Percentiles rank a stretch among this genome's conserved stretches.
phyloP scores from a whole-genome alignment of 2,329 filamentous ascomycete genomes.

The Pseudogymnoascus sp. region DNA sequence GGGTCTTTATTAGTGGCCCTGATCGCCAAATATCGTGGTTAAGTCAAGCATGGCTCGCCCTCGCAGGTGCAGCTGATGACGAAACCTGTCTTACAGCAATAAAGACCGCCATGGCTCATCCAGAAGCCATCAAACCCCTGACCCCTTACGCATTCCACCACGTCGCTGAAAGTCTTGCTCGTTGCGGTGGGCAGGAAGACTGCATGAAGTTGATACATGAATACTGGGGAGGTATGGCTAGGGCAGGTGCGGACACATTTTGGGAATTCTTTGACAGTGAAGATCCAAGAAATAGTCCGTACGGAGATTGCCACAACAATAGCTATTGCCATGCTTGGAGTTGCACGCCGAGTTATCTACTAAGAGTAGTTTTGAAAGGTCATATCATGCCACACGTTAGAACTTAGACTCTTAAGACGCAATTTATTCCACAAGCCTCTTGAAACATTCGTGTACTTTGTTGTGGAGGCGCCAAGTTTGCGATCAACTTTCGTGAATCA shows the following conservation, averaged over 20 bases:
- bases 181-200: slow-evolving; percentile 23
- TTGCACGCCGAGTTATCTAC: slow-evolving; percentile 28
- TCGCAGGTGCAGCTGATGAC: slow-evolving; percentile 22
- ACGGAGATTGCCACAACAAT: slow-evolving; percentile 29
- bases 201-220: slow-evolving; percentile 26
- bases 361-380: slow-evolving; percentile 21
- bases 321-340: slow-evolving; percentile 31
- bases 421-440: not conserved
- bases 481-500: not conserved
- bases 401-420: not conserved
- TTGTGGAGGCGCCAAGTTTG: not conserved
- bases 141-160: slow-evolving; percentile 29
- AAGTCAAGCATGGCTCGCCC: slow-evolving; percentile 29
- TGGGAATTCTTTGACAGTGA: slow-evolving; percentile 29
- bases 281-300: slow-evolving; percentile 27
- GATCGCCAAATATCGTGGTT: slow-evolving; percentile 26
- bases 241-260: slow-evolving; percentile 29
- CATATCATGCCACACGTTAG: not conserved
- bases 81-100: slow-evolving; percentile 21
- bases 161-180: slow-evolving; percentile 26
- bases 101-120: slow-evolving; percentile 22
- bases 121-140: slow-evolving; percentile 25
- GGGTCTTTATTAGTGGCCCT: slow-evolving; percentile 26
- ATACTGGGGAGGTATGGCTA: slow-evolving; percentile 31
- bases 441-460: not conserved